A percentile compares a stretch with the other conserved stretches of the same genome.
Evolutionary conservation across 768 basidiomycete species (phyloP).

Genomic region (Leccinum obscurum): DNA sequence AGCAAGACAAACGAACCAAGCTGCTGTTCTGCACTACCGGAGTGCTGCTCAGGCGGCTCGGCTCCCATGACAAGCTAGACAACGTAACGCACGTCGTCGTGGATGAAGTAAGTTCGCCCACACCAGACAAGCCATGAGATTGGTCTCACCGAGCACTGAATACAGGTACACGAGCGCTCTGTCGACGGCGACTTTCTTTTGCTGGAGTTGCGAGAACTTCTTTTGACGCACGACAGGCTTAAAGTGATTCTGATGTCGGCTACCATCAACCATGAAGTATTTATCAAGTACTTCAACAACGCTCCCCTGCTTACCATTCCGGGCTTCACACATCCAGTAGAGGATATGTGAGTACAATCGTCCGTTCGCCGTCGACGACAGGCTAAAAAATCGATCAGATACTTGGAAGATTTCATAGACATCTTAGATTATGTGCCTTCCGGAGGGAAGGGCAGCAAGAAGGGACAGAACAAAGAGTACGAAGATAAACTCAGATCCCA

Average conservation of each 20-base stretch:
- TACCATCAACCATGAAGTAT: slow-evolving; percentile 90
- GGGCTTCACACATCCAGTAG: slow-evolving; percentile 77
- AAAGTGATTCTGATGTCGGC: slow-evolving; percentile 93
- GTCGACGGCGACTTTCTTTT: slow-evolving; percentile 90
- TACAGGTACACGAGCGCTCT: slow-evolving; percentile 86
- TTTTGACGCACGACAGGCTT: slow-evolving; percentile 60
- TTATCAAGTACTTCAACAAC: slow-evolving; percentile 75
- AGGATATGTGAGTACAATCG: slow-evolving; percentile 55
- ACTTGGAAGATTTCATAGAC: slow-evolving; percentile 79
- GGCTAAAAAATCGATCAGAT: slow-evolving; percentile 44
- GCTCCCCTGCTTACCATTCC: slow-evolving; percentile 85
- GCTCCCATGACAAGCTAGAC: slow-evolving; percentile 67
- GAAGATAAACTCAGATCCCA: slow-evolving; percentile 49
- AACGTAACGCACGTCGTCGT: slow-evolving; percentile 84
- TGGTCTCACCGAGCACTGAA: not conserved
- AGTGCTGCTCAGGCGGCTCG: slow-evolving; percentile 79
- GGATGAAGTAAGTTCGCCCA: slow-evolving; percentile 67
- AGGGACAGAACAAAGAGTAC: slow-evolving; percentile 38
- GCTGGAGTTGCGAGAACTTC: slow-evolving; percentile 76
- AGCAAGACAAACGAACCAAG: slow-evolving; percentile 63
- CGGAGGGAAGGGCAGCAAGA: slow-evolving; percentile 33
- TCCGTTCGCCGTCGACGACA: not conserved
- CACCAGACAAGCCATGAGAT: not conserved
- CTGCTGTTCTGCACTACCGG: slow-evolving; percentile 93
- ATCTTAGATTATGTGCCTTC: slow-evolving; percentile 55